These are phyloP conservation scores for Casuarina glauca DNA, from an alignment of 306 rosid genomes.

Conservation along the genomic window DNA sequence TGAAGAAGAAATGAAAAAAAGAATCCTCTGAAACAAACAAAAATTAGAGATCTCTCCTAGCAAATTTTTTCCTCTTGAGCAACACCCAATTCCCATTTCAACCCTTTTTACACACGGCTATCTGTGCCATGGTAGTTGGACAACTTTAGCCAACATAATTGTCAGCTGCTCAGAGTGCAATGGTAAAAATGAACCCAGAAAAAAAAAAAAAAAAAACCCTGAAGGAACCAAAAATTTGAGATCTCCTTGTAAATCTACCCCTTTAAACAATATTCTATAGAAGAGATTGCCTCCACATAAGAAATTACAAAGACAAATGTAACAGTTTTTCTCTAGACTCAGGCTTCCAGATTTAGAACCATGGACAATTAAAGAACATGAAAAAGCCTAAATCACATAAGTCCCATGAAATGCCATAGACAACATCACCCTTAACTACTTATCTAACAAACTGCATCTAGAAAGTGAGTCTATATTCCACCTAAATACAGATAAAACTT, in stretches of 20 bases:
- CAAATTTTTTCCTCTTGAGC: no score
- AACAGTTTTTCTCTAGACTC: neutral
- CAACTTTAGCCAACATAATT: no score
- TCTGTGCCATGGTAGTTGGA: no score
- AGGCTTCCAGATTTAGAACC: neutral
- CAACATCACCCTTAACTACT: neutral
- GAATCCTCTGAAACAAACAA: neutral
- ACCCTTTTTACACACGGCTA: no score
- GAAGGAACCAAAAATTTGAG: neutral
- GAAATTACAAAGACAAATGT: neutral
- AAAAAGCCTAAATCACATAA: conserved; percentile 4
- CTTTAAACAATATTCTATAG: neutral
- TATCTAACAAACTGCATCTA: neutral
- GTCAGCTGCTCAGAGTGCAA: neutral
- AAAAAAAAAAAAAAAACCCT: neutral
- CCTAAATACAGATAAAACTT: neutral
- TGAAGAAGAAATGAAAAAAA: neutral
- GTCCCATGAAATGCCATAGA: neutral
- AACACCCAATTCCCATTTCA: no score
- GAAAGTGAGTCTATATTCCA: neutral
- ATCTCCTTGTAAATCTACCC: neutral
- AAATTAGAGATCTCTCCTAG: neutral
- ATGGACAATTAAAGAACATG: neutral
- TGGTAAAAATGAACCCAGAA: neutral
- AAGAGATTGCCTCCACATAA: neutral